Evolutionary conservation across 2,329 filamentous ascomycete species (phyloP), one percentile per base, ranked within the genome.

Genomic region (Exophiala bonariae): DNA sequence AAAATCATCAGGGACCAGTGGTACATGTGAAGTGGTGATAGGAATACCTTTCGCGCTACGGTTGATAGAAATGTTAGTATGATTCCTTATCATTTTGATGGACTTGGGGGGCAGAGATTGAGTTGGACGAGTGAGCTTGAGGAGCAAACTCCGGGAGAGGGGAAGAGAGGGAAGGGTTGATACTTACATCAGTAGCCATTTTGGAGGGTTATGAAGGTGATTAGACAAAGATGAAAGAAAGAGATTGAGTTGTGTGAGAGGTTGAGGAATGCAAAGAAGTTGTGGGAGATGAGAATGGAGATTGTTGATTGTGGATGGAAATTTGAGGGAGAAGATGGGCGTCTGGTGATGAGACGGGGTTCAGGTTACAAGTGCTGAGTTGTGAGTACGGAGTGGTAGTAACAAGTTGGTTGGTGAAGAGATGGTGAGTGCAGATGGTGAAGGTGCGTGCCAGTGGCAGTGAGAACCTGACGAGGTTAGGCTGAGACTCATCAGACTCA

Each of bases 21-120:
- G 48, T 43, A 41, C 37, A 44, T 28, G 36, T 42, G 41, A 50
- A 49, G 22, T 50, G 32, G 58, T 47, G 43, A 38, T 47, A 47
- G 37, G 55, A 72, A 68, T 83, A 86, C 83, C 79, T 86, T 74
- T 86, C 83, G 78, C 83, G 83, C 83, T 86, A 69, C 54, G 68
- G 60, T 52, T 60, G 60, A 62, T 46, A 65, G 40, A 45, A 35
- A 51, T 20, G 63, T 66, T 54, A 61, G 66, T 67, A 59, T 60
- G 58, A 66, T 67, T 64, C 58, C 51, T 60, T 70, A 71, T 69
- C 62, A 66, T 63, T 19, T 28, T 57, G 17, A 18, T 34, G 57
- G 55, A 58, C 59, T 58, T 56, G 54, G 59, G 60, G 55, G 59
- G 64, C 61, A 64, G 51, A 54, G 58, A 56, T 58, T 58, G 56